A percentile compares a stretch with the other conserved stretches of the same genome.
These are phyloP conservation scores for Puccinia horiana DNA, from an alignment of 1,284 basidiomycete species.

Conservation along the genomic window DNA sequence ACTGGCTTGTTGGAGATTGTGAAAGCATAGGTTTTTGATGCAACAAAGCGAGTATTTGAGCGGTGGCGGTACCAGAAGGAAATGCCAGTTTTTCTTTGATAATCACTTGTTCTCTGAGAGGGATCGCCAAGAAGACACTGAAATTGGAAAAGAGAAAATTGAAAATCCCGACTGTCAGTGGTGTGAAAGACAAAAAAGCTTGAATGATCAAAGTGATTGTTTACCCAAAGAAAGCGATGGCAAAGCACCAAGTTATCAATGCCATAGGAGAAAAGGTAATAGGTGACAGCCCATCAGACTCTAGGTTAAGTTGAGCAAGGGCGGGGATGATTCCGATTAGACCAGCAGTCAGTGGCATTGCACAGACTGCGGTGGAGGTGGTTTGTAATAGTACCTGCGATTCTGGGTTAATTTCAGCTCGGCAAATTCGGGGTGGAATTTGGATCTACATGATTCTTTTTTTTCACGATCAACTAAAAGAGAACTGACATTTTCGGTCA, in stretches of 20 bases:
- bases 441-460: conserved; percentile 30
- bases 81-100: conserved; percentile 90
- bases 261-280: conserved; percentile 72
- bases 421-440: not conserved
- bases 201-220: conserved; percentile 50
- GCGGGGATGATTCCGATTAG: conserved; percentile 94
- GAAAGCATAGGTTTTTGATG: conserved; percentile 67
- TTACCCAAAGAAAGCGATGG: conserved; percentile 87
- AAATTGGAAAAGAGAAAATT: conserved; percentile 48
- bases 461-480: not conserved
- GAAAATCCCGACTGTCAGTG: conserved; percentile 27
- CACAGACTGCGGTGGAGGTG: conserved; percentile 79
- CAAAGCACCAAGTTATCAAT: conserved; percentile 78
- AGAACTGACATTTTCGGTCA: conserved; percentile 42
- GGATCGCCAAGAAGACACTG: conserved; percentile 89
- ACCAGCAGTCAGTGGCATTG: conserved; percentile 87
- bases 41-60: conserved; percentile 89
- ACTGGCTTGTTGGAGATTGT: not conserved
- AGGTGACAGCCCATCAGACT: conserved; percentile 74
- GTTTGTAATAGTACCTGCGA: conserved; percentile 78
- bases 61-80: conserved; percentile 90
- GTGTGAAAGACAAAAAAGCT: not conserved
- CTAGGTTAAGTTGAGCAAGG: conserved; percentile 72
- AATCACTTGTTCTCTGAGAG: conserved; percentile 90
- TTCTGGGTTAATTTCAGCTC: conserved; percentile 56